These are phyloP conservation scores for Psilocybe subaeruginosa DNA, from an alignment of 768 basidiomycete genomes.

Conservation along the genomic window DNA sequence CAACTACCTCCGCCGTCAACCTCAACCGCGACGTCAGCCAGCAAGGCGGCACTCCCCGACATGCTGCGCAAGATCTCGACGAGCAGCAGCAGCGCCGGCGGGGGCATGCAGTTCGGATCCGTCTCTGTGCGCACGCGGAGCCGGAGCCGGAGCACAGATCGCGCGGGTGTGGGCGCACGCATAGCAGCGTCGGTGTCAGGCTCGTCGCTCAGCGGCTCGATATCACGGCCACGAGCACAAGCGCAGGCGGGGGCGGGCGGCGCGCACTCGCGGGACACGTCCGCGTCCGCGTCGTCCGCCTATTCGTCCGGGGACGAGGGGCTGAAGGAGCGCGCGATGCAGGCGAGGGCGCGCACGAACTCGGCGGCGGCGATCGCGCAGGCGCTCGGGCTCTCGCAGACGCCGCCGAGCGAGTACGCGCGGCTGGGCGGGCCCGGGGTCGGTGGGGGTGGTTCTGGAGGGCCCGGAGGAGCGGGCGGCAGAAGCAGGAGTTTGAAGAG, in stretches of 20 bases:
- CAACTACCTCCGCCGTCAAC: no score
- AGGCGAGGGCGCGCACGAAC: constrained; percentile 16
- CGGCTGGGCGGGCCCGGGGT: constrained; percentile 43
- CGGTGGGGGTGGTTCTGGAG: constrained; percentile 17
- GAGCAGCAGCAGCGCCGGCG: background rate
- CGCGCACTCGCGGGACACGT: constrained; percentile 20
- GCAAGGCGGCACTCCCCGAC: background rate
- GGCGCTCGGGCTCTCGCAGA: constrained; percentile 46
- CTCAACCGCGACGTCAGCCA: no score
- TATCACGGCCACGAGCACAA: background rate
- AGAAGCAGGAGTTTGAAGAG: constrained; percentile 30
- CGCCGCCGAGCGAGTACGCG: constrained; percentile 39
- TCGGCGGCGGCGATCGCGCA: constrained; percentile 44
- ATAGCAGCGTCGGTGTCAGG: background rate
- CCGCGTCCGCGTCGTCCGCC: constrained; percentile 25
- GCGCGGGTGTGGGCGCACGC: background rate
- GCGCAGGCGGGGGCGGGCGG: background rate
- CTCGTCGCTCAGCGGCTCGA: background rate
- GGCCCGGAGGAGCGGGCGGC: constrained; percentile 30
- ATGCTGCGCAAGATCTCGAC: background rate
- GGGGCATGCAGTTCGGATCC: constrained; percentile 4
- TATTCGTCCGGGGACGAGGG: constrained; percentile 18
- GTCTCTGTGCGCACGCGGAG: constrained; percentile 16
- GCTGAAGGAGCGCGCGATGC: background rate
- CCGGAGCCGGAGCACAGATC: constrained; percentile 9